Evolutionary conservation across 495 filamentous ascomycete genomes (phyloP), one percentile per base, ranked within the genome.

Genomic region (Margaritispora aquatica): DNA sequence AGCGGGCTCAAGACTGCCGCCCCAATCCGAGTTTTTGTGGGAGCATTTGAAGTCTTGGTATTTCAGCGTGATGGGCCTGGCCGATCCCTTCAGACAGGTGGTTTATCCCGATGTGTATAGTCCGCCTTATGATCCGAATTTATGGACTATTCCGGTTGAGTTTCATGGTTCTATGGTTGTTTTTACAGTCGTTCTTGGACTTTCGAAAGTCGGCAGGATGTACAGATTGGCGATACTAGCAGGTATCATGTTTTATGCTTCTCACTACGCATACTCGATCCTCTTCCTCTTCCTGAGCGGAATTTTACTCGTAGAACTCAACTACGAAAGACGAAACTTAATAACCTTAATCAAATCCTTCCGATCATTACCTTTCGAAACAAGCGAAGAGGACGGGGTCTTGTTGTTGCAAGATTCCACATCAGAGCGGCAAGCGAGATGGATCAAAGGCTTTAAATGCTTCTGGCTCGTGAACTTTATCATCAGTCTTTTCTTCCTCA

Each of bases 141-240:
- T 87, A 0, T 88, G 85, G 85, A 88, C 85, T 21, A 85, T 88
- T 15, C 84, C 84, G 0, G 77, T 87, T 20, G 85, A 88, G 65
- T 86, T 86, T 60, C 74, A 79, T 49, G 78, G 77, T 56, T 85
- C 81, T 10, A 81, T 88, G 64, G 73, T 85, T 50, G 72, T 88
- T 2, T 88, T 87, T 67, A 61, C 86, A 38, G 73, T 75, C 1
- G 71, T 83, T 26, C 57, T 87, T 1, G 84, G 75, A 8, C 72
- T 82, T 17, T 77, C 80, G 11, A 74, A 79, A 26, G 63, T 81
- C 3, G 67, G 66, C 23, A 59, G 74, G n/a, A 50, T 64, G 2
- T 60, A 80, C 11, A 73, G 83, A 3, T 69, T 84, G 56, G 58
- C 61, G 0, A 59, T 77, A 1, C 74, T 80, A 22, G 59, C 73